These are phyloP conservation scores for Ichthyophthirius multifiliis DNA, from an alignment of 169 alveolate genomes.

Conservation along the genomic window DNA sequence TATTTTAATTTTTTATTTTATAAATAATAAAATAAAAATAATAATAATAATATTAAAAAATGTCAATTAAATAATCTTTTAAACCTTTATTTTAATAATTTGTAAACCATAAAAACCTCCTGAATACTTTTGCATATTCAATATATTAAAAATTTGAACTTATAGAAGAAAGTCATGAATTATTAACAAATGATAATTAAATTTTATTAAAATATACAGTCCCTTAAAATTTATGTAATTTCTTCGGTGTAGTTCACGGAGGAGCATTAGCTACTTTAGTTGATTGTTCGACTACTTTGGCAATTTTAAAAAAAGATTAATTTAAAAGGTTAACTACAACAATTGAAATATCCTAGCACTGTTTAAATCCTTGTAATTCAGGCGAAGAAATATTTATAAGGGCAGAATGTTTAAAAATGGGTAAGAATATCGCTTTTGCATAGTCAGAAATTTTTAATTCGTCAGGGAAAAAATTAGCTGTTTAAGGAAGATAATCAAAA, in stretches of 20 bases:
- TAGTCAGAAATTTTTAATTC: neutral
- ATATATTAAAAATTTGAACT: neutral
- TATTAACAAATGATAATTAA: neutral
- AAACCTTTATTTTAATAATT: neutral
- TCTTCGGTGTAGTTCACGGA: slow-evolving; percentile 37
- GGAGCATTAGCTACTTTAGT: slow-evolving; percentile 41
- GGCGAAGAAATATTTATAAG: neutral
- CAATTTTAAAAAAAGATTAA: slow-evolving; percentile 27
- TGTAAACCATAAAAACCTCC: neutral
- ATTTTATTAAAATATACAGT: slow-evolving; percentile 26
- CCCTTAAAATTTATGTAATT: slow-evolving; percentile 11
- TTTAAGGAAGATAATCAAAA: neutral
- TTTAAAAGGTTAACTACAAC: neutral
- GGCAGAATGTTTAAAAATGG: neutral
- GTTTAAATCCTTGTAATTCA: neutral
- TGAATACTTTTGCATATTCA: neutral
- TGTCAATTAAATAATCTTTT: too few species aligned
- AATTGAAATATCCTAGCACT: neutral
- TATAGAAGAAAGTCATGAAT: neutral
- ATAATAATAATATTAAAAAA: too few species aligned
- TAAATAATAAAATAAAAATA: too few species aligned
- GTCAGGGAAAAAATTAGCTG: neutral
- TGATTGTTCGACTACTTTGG: slow-evolving; percentile 39
- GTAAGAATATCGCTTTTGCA: neutral
- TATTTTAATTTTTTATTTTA: too few species aligned